A percentile compares a stretch with the other conserved stretches of the same genome.
These are phyloP conservation scores for Rhizopogon salebrosus DNA, from an alignment of 768 basidiomycete genomes.

Conservation along the genomic window DNA sequence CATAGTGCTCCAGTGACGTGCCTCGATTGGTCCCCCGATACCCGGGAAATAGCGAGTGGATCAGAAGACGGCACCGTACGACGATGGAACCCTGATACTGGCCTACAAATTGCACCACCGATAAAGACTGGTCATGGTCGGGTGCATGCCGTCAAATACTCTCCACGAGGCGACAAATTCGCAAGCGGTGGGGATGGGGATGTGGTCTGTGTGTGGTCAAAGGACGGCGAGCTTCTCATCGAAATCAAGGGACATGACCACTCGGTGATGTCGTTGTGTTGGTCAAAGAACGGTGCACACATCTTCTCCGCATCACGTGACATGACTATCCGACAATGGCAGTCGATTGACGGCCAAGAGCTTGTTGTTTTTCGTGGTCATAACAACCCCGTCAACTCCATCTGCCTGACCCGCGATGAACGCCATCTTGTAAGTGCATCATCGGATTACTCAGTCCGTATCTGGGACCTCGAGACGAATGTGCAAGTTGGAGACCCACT, in stretches of 20 bases:
- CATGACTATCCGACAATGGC: not conserved
- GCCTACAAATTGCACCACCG: not conserved
- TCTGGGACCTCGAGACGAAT: not conserved
- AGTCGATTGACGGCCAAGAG: not conserved
- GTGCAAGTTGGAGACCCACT: slow-evolving; percentile 28
- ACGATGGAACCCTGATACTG: not conserved
- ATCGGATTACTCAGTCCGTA: not conserved
- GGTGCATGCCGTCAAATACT: not conserved
- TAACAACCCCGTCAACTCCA: not conserved
- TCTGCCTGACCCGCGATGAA: not conserved
- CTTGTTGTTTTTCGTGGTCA: not conserved
- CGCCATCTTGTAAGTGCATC: not conserved
- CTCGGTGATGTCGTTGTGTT: not conserved
- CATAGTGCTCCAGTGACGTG: not conserved
- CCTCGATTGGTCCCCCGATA: not conserved
- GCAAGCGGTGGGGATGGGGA: not conserved
- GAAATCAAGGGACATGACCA: not conserved
- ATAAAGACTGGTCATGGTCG: not conserved
- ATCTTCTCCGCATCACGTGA: not conserved
- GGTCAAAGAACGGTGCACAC: not conserved
- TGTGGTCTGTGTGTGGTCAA: not conserved
- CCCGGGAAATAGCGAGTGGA: not conserved
- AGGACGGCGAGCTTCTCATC: not conserved
- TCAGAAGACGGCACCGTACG: not conserved
- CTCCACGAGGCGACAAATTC: not conserved